Base-by-base conservation (phyloP, 768 basidiomycete genomes). In the Serendipita sp. region DNA sequence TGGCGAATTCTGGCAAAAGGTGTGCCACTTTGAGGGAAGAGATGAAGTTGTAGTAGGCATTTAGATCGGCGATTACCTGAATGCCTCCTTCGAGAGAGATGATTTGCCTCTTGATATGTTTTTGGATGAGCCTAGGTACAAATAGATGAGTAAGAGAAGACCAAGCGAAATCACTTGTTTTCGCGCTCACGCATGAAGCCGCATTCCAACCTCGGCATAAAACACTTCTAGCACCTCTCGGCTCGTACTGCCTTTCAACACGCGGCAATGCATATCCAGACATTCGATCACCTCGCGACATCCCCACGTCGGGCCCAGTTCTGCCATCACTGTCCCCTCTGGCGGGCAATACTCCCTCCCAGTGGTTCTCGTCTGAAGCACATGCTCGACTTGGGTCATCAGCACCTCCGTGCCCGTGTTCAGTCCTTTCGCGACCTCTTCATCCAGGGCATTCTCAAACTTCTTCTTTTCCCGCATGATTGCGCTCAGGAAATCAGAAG, bases 171-270 rank as follows among this genome's bases (percentile, higher is more conserved):
- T n/a, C n/a, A n/a, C n/a, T n/a, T n/a, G n/a, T n/a, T n/a, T n/a
- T 22, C 20, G 28, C 1, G 78, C 86, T 67, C 62, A 92, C 91
- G 78, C 82, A 67, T 90, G 84, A 9, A 93, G 71, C 41, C 96
- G 83, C 63, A 96, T 85, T 3, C 95, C 95, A 50, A 99, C 88
- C 73, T 99, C 96, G 73, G 94, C 90, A 71, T 97, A 91, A 72
- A 99, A 98, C 2, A 99, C 95, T 70, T 98, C 96, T 34, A 99
- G 75, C 2, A 98, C 93, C 67, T 98, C 95, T 71, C 90, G 88
- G 70, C 87, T 94, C 53, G 95, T 95, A 66, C 89, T 96, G 0
- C 94, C 95, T 66, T 86, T 88, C 58, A 99, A 74, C 53, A 98
- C 77, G 66, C 86, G 86, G 70, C 94, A 95, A 72, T 99, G 96